Evolutionary conservation across 148 eudicot species (phyloP), one percentile per base, ranked within the genome.

Genomic region (Chenopodium quinoa): DNA sequence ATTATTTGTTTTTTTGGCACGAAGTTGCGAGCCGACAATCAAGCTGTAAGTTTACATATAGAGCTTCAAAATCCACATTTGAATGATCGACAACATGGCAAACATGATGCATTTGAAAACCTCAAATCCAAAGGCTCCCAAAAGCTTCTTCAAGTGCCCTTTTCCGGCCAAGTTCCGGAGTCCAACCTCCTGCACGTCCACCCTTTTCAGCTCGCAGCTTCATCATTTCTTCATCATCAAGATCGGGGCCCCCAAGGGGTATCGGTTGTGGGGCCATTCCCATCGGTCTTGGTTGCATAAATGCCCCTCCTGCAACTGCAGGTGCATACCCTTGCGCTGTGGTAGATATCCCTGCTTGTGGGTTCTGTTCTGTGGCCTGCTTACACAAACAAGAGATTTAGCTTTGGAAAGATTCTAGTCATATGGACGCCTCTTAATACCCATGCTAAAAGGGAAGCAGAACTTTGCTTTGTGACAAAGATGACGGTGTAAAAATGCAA

Each of bases 81-180:
- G 47, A 31, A 31, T n/a, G 20, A 56, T 46, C 82, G 4, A 32
- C n/a, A 48, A 54, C 37, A 54, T 25, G 82, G 77, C 19, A n/a
- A 9, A 79, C 34, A 60, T 12, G 40, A 52, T 4, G 65, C 50
- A 69, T 31, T 9, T 29, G 13, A 74, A 75, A 46, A 29, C 40
- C 70, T 83, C 77, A 95, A 47, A 92, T 50, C 97, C 97, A 95
- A 84, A 95, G 89, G 87, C 92, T 90, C 50, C 90, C 90, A 81
- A 93, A 93, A 79, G 98, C 97, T 88, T 95, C 98, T 83, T 95
- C 98, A 14, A 95, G 92, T 20, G 98, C 94, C 78, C 98, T 87
- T 81, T 91, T 95, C 85, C 82, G 86, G 83, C 91, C 82, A 37
- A 93, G 77, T 77, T 93, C 97, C 9, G 89, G 60, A 63, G 86